These are phyloP conservation scores for Apiotrichum brassicae DNA, from an alignment of 1,284 basidiomycete species.

Conservation along the genomic window DNA sequence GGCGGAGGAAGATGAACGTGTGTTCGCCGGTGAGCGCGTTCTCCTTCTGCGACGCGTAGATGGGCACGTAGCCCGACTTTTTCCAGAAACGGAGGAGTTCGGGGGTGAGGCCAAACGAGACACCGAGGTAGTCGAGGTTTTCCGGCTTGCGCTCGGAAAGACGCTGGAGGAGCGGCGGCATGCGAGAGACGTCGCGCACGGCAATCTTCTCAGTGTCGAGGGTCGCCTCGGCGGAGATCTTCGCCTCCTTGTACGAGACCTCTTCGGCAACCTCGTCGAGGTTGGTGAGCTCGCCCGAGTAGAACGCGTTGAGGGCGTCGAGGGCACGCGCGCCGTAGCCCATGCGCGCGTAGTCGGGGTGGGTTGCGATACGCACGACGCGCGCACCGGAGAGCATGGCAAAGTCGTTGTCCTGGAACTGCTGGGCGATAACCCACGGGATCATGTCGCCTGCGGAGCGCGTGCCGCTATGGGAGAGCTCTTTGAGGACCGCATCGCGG, in stretches of 20 bases:
- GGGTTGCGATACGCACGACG: constrained; percentile 90
- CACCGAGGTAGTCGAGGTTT: constrained; percentile 87
- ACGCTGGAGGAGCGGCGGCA: constrained; percentile 90
- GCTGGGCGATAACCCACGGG: constrained; percentile 88
- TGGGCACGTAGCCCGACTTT: constrained; percentile 77
- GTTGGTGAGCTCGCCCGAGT: constrained; percentile 85
- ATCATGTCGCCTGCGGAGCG: constrained; percentile 84
- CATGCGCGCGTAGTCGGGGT: constrained; percentile 95
- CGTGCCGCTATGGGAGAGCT: constrained; percentile 55
- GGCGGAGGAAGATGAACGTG: constrained; percentile 88
- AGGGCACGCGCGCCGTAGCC: constrained; percentile 93
- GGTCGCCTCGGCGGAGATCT: constrained; percentile 34
- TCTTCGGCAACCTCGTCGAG: constrained; percentile 59
- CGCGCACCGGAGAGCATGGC: constrained; percentile 85
- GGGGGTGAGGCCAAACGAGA: constrained; percentile 90
- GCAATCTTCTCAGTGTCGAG: constrained; percentile 69
- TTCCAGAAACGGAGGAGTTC: constrained; percentile 96
- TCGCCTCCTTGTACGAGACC: constrained; percentile 1
- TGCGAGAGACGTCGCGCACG: constrained; percentile 66
- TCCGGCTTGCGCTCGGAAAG: constrained; percentile 88
- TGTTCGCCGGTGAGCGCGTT: constrained; percentile 97
- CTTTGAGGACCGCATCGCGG: constrained; percentile 77
- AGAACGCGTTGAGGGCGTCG: constrained; percentile 80
- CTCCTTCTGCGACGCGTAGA: constrained; percentile 88
- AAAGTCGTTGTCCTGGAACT: constrained; percentile 93